Evolutionary conservation across 1,139 yeast species (phyloP).

Genomic region (Zygosaccharomyces sapae): DNA sequence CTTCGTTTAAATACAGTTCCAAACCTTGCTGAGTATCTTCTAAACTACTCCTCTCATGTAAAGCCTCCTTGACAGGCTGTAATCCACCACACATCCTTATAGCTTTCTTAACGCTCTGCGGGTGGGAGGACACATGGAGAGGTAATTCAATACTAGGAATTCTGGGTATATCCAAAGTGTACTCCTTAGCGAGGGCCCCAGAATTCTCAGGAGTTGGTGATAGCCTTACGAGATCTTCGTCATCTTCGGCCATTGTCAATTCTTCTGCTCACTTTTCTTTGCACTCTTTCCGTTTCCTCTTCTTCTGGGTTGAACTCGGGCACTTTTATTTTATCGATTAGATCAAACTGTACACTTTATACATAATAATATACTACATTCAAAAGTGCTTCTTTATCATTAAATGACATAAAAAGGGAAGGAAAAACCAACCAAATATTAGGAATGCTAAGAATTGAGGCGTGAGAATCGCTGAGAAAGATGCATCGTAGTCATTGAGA

Average conservation of each 20-base stretch:
- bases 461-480: not conserved
- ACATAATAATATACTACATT: not conserved
- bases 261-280: not conserved
- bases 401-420: conserved; percentile 5
- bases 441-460: conserved; percentile 3
- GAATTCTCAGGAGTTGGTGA: conserved; percentile 14
- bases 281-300: not conserved
- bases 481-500: not conserved
- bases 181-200: conserved; percentile 43
- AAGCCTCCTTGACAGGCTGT: conserved; percentile 39
- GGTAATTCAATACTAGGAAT: conserved; percentile 79
- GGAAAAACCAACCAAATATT: conserved; percentile 2
- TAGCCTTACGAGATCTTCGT: conserved; percentile 5
- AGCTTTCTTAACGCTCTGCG: conserved; percentile 55
- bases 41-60: conserved; percentile 38
- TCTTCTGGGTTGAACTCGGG: not conserved
- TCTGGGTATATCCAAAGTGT: conserved; percentile 70
- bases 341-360: no score
- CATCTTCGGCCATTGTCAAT: not conserved
- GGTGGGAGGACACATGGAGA: conserved; percentile 46
- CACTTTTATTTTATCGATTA: no score
- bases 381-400: conserved; percentile 2
- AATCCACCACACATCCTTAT: conserved; percentile 75
- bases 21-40: conserved; percentile 57
- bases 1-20: conserved; percentile 48